phyloP scores from a whole-genome alignment of 129 eudicot genomes.

The Tagetes erecta region DNA sequence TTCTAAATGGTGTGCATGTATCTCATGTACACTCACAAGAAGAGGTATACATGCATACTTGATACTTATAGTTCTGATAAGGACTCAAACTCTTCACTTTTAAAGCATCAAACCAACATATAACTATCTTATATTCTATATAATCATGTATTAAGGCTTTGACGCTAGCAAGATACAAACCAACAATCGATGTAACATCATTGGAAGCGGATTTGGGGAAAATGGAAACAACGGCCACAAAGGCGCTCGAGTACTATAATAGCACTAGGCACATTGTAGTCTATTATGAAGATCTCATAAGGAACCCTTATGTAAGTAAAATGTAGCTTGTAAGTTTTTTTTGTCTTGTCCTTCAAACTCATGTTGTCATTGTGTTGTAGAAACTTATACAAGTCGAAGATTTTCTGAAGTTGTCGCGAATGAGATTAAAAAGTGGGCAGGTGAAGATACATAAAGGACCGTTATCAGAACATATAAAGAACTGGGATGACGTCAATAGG shows the following conservation, averaged over 20 bases:
- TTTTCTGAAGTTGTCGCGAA: slow-evolving; percentile 56
- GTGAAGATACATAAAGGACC: slow-evolving; percentile 88
- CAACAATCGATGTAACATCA: slow-evolving; percentile 46
- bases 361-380: slow-evolving; percentile 36
- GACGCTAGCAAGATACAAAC: slow-evolving; percentile 62
- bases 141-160: slow-evolving; percentile 58
- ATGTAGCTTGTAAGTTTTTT: neutral
- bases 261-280: slow-evolving; percentile 68
- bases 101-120: no score
- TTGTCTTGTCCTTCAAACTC: neutral
- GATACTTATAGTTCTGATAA: no score
- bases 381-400: slow-evolving; percentile 72
- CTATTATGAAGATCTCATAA: slow-evolving; percentile 70
- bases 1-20: slow-evolving; percentile 79
- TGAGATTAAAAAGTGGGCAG: slow-evolving; percentile 65
- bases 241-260: slow-evolving; percentile 63
- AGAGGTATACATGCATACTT: slow-evolving; percentile 49
- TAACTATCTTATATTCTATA: neutral
- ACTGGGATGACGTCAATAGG: slow-evolving; percentile 69
- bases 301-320: slow-evolving; percentile 54
- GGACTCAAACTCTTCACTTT: no score
- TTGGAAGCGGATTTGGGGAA: slow-evolving; percentile 37
- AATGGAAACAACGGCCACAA: slow-evolving; percentile 41
- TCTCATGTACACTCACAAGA: slow-evolving; percentile 79
- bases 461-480: slow-evolving; percentile 61